A percentile compares a stretch with the other conserved stretches of the same genome.
Evolutionary conservation across 148 eudicot species (phyloP).

Genomic region (Rhododendron ferrugineum): DNA sequence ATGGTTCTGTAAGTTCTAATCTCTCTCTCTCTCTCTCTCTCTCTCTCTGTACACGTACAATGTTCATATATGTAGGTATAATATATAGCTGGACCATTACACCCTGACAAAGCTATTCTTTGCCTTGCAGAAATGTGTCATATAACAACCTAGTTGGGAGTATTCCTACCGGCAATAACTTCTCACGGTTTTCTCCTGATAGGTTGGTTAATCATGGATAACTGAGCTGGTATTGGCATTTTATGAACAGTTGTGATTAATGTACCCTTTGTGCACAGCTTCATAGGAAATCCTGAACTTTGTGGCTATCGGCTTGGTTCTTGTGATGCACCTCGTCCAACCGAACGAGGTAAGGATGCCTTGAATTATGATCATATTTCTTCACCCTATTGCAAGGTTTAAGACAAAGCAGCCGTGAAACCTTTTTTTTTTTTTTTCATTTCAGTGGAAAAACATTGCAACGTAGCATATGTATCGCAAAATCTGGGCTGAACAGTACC

Average conservation of each 20-base stretch:
- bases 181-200: conserved; percentile 80
- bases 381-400: background rate
- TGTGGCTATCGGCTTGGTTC: conserved; percentile 77
- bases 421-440: background rate
- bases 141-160: conserved; percentile 73
- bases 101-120: background rate
- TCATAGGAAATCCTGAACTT: conserved; percentile 72
- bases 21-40: background rate
- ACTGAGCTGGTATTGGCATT: background rate
- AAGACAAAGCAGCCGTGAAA: background rate
- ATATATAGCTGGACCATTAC: background rate
- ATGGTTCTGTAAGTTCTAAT: conserved; percentile 49
- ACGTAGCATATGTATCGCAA: background rate
- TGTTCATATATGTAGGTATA: background rate
- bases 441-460: background rate
- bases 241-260: background rate
- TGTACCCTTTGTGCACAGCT: conserved; percentile 39
- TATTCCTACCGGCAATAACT: conserved; percentile 79
- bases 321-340: conserved; percentile 47
- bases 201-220: conserved; percentile 40
- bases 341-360: conserved; percentile 47
- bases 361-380: background rate
- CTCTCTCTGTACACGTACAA: background rate
- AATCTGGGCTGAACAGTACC: background rate
- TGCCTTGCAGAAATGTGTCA: conserved; percentile 70